Evolutionary conservation across 257 asterid genomes (phyloP).

Genomic region (Salvia miltiorrhiza): DNA sequence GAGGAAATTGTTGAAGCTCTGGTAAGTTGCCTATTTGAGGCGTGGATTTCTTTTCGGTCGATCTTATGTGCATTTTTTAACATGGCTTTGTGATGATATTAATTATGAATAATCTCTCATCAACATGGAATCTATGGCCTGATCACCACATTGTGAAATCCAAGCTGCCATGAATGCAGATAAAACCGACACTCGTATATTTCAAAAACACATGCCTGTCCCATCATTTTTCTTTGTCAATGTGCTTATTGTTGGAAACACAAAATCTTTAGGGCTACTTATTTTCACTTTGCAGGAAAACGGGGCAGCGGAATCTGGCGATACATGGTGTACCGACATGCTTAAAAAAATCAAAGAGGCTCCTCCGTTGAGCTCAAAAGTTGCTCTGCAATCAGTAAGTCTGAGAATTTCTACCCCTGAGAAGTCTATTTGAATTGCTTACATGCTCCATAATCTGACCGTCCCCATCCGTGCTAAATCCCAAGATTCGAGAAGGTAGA

Average conservation of each 20-base stretch:
- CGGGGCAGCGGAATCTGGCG: constrained; percentile 45
- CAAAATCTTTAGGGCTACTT: not conserved
- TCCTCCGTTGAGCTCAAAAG: constrained; percentile 91
- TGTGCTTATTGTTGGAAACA: not conserved
- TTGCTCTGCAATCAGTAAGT: constrained; percentile 90
- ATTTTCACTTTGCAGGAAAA: constrained; percentile 42
- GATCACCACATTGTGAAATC: not conserved
- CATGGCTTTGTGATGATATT: constrained; percentile 11
- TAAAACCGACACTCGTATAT: not conserved
- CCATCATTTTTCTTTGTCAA: not conserved
- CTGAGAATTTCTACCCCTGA: constrained; percentile 6
- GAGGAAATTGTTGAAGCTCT: constrained; percentile 88
- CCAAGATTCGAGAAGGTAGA: constrained; percentile 88
- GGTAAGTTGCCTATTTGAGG: constrained; percentile 44
- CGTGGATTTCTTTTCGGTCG: not conserved
- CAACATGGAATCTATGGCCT: not conserved
- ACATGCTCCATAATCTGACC: not conserved
- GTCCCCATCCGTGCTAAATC: constrained; percentile 19
- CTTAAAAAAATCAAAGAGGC: constrained; percentile 69
- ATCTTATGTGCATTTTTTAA: not conserved
- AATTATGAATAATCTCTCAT: not conserved
- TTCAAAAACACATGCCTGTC: not conserved
- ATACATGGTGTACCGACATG: constrained; percentile 40
- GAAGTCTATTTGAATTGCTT: not conserved
- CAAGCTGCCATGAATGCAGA: not conserved